phyloP scores from a whole-genome alignment of 495 filamentous ascomycete genomes.

The Xylaria curta region DNA sequence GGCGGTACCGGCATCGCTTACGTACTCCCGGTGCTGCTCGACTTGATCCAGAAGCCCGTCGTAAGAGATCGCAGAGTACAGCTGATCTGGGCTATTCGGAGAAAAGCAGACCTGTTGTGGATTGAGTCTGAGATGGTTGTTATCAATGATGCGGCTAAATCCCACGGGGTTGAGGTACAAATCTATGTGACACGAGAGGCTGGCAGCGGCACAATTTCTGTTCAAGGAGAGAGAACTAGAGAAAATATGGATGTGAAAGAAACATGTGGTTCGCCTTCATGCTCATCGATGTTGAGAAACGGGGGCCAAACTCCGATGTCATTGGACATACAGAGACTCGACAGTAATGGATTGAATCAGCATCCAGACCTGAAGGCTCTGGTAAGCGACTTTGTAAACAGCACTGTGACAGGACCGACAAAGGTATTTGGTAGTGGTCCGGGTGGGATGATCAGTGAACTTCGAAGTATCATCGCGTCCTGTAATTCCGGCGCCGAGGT shows the following conservation, averaged over 20 bases:
- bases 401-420: conserved; percentile 52
- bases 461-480: conserved; percentile 60
- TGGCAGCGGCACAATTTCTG: conserved; percentile 29
- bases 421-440: conserved; percentile 68
- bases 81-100: conserved; percentile 67
- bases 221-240: conserved; percentile 31
- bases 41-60: conserved; percentile 44
- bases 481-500: conserved; percentile 57
- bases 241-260: conserved; percentile 27
- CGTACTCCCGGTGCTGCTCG: conserved; percentile 61
- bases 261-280: conserved; percentile 12
- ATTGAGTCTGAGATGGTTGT: conserved; percentile 59
- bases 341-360: conserved; percentile 32
- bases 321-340: conserved; percentile 34
- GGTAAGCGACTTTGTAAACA: conserved; percentile 46
- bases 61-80: conserved; percentile 51
- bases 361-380: conserved; percentile 45
- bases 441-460: conserved; percentile 61
- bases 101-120: conserved; percentile 61
- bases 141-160: conserved; percentile 47
- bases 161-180: conserved; percentile 53
- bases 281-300: conserved; percentile 14
- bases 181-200: conserved; percentile 64
- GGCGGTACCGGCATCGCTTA: conserved; percentile 72
- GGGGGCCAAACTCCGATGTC: conserved; percentile 29